Percentiles rank a stretch among this genome's conserved stretches.
Conservation (phyloP, 2,329 filamentous ascomycete genomes). For the Stagonosporopsis cucurbitacearum region DNA sequence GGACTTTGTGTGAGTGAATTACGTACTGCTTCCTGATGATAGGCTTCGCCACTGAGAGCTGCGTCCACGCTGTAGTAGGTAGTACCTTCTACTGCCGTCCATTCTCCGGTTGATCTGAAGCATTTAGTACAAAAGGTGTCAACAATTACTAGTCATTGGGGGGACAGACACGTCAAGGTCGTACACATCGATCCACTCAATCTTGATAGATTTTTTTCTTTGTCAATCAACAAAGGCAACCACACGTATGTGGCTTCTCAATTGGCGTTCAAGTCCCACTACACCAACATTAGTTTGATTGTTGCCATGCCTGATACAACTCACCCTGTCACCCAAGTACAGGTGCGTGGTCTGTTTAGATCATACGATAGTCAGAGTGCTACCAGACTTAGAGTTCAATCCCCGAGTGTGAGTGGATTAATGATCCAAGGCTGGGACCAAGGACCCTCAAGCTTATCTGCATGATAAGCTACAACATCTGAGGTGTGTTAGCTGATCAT, state of each 20-base stretch:
- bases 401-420: too few species aligned
- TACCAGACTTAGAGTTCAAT: too few species aligned
- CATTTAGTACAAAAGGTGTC: background rate
- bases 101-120: background rate
- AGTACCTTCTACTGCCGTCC: background rate
- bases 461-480: too few species aligned
- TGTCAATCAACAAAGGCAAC: background rate
- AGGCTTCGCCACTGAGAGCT: background rate
- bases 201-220: background rate
- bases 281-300: background rate
- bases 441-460: too few species aligned
- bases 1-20: background rate
- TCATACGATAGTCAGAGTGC: too few species aligned
- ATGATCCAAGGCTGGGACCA: too few species aligned
- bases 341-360: background rate
- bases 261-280: background rate
- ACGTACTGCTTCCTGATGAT: background rate
- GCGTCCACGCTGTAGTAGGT: background rate
- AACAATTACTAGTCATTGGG: background rate
- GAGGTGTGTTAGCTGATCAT: too few species aligned
- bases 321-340: background rate
- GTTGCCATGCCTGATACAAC: background rate
- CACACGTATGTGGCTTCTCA: background rate
- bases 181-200: background rate
- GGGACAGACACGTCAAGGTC: background rate